Conservation (phyloP, 495 filamentous ascomycete species). For the Aspergillus ellipticus region DNA sequence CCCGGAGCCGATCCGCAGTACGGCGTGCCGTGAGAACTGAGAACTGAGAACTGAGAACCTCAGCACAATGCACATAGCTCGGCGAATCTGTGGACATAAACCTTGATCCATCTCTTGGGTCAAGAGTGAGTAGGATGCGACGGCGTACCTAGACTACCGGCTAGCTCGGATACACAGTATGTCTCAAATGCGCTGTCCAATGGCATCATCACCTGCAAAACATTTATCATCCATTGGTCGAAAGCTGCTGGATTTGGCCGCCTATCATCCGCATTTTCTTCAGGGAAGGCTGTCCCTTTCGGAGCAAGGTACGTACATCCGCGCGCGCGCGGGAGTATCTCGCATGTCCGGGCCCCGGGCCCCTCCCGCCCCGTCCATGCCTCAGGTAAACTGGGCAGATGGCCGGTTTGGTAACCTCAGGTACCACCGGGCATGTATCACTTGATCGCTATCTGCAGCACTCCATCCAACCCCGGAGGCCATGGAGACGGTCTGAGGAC, state of each 20-base stretch:
- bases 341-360: not conserved
- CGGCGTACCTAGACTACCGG: not conserved
- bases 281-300: not conserved
- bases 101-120: not conserved
- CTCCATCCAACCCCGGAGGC: not conserved
- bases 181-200: not conserved
- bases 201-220: not conserved
- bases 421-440: not conserved
- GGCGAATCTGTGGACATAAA: not conserved
- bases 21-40: too few species aligned
- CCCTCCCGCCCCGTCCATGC: not conserved
- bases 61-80: not conserved
- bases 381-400: not conserved
- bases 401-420: not conserved
- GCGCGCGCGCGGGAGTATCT: conserved; percentile 1
- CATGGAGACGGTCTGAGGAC: not conserved
- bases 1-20: not conserved
- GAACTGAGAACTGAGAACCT: too few species aligned
- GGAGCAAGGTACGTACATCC: not conserved
- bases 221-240: not conserved
- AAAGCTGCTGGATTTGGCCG: too few species aligned
- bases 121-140: not conserved
- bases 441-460: not conserved
- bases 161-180: not conserved
- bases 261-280: not conserved